Evolutionary conservation across 768 basidiomycete species (phyloP).

Genomic region (Suillus placidus): DNA sequence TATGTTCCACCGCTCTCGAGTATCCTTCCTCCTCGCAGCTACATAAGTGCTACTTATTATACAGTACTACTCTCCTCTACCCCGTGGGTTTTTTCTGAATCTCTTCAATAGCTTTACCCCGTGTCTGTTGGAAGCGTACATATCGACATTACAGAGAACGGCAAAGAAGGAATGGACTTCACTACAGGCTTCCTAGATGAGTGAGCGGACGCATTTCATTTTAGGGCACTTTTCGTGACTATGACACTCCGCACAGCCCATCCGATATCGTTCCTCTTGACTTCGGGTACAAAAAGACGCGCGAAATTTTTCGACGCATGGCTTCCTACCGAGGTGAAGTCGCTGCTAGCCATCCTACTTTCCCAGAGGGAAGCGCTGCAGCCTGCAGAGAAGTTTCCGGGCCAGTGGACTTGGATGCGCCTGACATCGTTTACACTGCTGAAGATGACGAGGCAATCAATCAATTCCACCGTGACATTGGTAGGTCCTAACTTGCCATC

Average conservation of each 20-base stretch:
- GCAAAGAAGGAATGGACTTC: conserved; percentile 44
- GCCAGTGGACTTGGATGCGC: conserved; percentile 28
- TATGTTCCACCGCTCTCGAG: neutral
- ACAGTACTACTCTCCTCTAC: conserved; percentile 26
- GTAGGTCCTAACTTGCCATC: conserved; percentile 15
- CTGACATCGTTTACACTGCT: conserved; percentile 34
- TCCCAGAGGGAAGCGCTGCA: conserved; percentile 32
- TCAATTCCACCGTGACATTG: conserved; percentile 22
- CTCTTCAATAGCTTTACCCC: conserved; percentile 40
- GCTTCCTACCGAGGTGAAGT: conserved; percentile 42
- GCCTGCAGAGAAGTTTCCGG: conserved; percentile 19
- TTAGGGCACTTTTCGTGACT: neutral
- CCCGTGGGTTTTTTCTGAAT: neutral
- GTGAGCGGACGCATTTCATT: conserved; percentile 31
- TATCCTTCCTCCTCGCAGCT: conserved; percentile 17
- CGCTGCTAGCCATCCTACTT: conserved; percentile 22
- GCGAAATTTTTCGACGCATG: conserved; percentile 44
- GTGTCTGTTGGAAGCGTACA: conserved; percentile 50
- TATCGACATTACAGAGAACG: conserved; percentile 43
- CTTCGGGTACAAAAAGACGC: conserved; percentile 29
- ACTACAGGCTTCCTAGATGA: conserved; percentile 48
- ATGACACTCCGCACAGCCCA: conserved; percentile 12
- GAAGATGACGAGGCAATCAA: conserved; percentile 40
- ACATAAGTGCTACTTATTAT: conserved; percentile 28
- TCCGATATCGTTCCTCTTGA: conserved; percentile 30